A percentile compares a stretch with the other conserved stretches of the same genome.
phyloP scores from a whole-genome alignment of 176 grass and related monocot species.

The Coix lacrymajobi region DNA sequence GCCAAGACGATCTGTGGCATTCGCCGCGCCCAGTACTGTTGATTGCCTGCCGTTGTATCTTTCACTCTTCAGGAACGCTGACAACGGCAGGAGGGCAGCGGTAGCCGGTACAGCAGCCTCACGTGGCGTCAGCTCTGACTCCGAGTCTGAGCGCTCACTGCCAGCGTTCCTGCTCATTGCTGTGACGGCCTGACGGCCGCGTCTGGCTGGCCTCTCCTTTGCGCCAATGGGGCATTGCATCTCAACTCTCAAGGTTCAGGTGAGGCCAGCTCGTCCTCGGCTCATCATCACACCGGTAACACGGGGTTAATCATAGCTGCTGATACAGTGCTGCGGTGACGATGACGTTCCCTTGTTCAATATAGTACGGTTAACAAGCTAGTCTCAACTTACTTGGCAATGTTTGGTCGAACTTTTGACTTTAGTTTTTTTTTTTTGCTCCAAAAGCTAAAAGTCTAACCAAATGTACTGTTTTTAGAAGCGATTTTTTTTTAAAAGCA shows the following conservation, averaged over 20 bases:
- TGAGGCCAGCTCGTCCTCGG: not conserved
- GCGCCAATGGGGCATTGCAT: constrained; percentile 26
- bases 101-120: not conserved
- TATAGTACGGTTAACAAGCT: constrained; percentile 40
- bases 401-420: no score
- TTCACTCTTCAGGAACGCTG: not conserved
- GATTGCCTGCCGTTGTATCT: not conserved
- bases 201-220: constrained; percentile 50
- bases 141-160: not conserved
- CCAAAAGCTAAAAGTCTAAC: no score
- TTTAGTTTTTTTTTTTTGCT: no score
- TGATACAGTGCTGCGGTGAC: not conserved
- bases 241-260: constrained; percentile 40
- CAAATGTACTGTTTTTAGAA: no score
- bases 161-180: not conserved
- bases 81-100: not conserved
- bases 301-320: not conserved
- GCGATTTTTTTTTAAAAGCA: no score
- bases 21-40: not conserved
- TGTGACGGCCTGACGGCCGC: no score
- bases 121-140: not conserved
- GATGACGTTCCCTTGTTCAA: not conserved
- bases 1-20: not conserved
- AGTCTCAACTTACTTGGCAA: constrained; percentile 28
- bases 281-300: not conserved